Percentiles rank a stretch among this genome's conserved stretches.
Evolutionary conservation across 257 asterid genomes (phyloP).

Genomic region (Parsonsia alboflavescens): DNA sequence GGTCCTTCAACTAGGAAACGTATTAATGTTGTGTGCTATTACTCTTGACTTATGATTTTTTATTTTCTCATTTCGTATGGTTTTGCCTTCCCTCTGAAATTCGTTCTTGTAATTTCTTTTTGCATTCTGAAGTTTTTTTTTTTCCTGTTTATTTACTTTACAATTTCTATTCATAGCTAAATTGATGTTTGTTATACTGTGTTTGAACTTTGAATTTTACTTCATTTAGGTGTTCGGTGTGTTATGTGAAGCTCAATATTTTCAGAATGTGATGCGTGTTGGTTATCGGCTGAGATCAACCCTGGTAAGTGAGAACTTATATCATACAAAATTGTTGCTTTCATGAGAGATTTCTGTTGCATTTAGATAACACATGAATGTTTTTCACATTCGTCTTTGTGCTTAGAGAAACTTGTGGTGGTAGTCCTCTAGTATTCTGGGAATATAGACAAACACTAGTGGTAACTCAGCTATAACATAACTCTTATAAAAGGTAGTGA

Average conservation of each 20-base stretch:
- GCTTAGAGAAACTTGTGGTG: background rate
- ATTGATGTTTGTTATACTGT: background rate
- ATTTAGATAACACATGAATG: background rate
- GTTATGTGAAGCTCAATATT: conserved; percentile 90
- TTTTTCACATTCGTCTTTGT: background rate
- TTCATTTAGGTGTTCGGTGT: conserved; percentile 53
- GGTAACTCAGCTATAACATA: background rate
- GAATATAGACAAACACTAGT: background rate
- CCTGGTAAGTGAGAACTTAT: conserved; percentile 47
- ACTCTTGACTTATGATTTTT: background rate
- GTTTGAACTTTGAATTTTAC: conserved; percentile 4
- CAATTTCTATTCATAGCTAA: background rate
- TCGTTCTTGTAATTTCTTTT: background rate
- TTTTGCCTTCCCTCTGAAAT: background rate
- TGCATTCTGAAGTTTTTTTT: background rate
- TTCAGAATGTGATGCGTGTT: conserved; percentile 96
- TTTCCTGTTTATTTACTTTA: conserved; percentile 1
- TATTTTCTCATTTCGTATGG: background rate
- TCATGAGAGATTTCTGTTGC: background rate
- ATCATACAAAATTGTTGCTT: conserved; percentile 1
- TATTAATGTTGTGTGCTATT: background rate
- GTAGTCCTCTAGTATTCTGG: background rate
- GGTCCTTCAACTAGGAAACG: background rate
- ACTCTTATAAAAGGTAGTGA: background rate
- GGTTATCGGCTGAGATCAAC: conserved; percentile 91